Evolutionary conservation across 139 green algal genomes (phyloP).

Genomic region (Coelastrella sp.): DNA sequence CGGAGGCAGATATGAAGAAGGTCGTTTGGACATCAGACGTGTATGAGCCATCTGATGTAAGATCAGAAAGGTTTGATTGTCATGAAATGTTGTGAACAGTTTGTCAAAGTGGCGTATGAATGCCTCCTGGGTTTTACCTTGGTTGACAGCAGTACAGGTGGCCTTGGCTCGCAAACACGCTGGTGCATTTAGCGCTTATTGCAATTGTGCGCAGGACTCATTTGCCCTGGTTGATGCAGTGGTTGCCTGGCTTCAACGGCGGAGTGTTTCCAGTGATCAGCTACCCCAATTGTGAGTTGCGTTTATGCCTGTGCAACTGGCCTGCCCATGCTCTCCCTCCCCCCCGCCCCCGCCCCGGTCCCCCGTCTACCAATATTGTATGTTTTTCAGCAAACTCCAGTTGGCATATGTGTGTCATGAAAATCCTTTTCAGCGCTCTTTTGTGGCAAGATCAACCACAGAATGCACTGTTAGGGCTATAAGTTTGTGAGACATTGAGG

Average conservation of each 20-base stretch:
- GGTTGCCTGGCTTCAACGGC: background rate
- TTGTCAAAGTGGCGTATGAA: too few relatives aligned
- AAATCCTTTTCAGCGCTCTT: too few relatives aligned
- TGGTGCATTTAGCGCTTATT: background rate
- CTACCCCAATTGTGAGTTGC: background rate
- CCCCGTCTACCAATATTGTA: too few relatives aligned
- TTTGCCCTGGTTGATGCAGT: slow-evolving; percentile 84
- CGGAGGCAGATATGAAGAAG: slow-evolving; percentile 3
- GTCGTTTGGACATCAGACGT: slow-evolving; percentile 64
- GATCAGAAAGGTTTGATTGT: background rate
- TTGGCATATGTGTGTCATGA: too few relatives aligned
- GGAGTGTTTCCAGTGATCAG: background rate
- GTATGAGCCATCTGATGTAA: slow-evolving; percentile 85
- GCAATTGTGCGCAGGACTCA: slow-evolving; percentile 68
- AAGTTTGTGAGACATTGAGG: too few relatives aligned
- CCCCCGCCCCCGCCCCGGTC: too few relatives aligned
- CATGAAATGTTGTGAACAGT: background rate
- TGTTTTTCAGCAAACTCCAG: too few relatives aligned
- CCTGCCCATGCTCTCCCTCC: too few relatives aligned
- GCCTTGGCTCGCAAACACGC: too few relatives aligned
- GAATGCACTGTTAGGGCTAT: too few relatives aligned
- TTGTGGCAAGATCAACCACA: too few relatives aligned
- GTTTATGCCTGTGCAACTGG: too few relatives aligned
- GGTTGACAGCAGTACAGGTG: background rate
- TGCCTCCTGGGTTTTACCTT: background rate